Conservation (phyloP, 2,329 filamentous ascomycete species). For the Neopestalotiopsis sp. region DNA sequence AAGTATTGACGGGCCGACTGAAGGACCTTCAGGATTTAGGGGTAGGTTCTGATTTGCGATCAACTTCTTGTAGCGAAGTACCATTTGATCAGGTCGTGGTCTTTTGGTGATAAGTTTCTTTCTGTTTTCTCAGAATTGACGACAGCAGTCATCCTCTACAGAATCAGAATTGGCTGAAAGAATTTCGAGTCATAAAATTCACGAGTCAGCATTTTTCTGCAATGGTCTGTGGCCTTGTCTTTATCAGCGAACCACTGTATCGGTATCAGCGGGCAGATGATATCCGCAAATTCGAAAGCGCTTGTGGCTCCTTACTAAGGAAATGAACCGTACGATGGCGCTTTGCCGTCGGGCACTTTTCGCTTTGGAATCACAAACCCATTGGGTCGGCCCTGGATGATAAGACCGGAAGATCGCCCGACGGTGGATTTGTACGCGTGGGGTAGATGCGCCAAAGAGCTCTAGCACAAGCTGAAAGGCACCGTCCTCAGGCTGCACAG, state of each 20-base stretch:
- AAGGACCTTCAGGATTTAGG: not conserved
- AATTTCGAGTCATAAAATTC: not conserved
- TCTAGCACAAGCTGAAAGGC: not conserved
- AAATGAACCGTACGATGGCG: not conserved
- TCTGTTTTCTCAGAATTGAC: not conserved
- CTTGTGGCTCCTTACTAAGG: not conserved
- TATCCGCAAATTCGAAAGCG: not conserved
- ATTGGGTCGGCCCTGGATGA: not conserved
- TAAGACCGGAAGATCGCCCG: not conserved
- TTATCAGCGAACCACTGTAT: not conserved
- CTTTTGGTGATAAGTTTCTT: not conserved
- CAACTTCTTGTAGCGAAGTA: not conserved
- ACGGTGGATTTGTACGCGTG: not conserved
- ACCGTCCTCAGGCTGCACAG: not conserved
- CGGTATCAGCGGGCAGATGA: not conserved
- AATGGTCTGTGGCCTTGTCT: not conserved
- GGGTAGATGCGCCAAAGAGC: not conserved
- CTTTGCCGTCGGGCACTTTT: not conserved
- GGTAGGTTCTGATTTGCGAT: not conserved
- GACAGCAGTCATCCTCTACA: not conserved
- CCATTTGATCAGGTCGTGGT: not conserved
- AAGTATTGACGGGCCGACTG: not conserved
- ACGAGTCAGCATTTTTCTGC: not conserved
- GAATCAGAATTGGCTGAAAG: not conserved
- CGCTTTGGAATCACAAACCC: not conserved